Percentiles rank a stretch among this genome's conserved stretches.
Conservation (phyloP, 805 yeast genomes). For the Candida incommunis region DNA sequence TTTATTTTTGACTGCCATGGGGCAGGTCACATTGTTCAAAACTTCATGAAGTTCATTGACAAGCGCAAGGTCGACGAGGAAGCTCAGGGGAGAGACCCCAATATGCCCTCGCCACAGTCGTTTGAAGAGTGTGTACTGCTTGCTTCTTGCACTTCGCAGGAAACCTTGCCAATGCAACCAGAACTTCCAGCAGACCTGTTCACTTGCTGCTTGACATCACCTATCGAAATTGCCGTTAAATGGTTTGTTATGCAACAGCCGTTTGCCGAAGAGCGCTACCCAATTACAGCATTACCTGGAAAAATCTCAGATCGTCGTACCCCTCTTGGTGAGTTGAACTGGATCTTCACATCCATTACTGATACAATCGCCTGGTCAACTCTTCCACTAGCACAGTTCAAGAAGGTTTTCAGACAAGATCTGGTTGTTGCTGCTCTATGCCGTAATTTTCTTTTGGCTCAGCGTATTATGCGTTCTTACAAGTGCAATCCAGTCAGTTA, state of each 20-base stretch:
- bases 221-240: slow-evolving; percentile 83
- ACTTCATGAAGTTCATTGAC: slow-evolving; percentile 80
- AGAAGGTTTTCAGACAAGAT: slow-evolving; percentile 84
- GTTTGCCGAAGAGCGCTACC: slow-evolving; percentile 31
- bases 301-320: slow-evolving; percentile 84
- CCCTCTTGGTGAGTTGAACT: slow-evolving; percentile 87
- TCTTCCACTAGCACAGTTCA: slow-evolving; percentile 74
- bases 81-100: slow-evolving; percentile 39
- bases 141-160: slow-evolving; percentile 84
- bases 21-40: slow-evolving; percentile 85
- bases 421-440: slow-evolving; percentile 92
- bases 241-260: slow-evolving; percentile 70
- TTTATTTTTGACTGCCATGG: slow-evolving; percentile 89
- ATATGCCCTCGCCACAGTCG: slow-evolving; percentile 22
- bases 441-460: slow-evolving; percentile 83
- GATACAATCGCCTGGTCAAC: slow-evolving; percentile 98
- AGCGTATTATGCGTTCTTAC: slow-evolving; percentile 82
- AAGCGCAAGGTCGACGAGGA: slow-evolving; percentile 48
- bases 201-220: slow-evolving; percentile 90
- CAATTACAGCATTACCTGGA: slow-evolving; percentile 39
- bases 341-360: slow-evolving; percentile 97
- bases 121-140: slow-evolving; percentile 82
- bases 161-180: slow-evolving; percentile 81
- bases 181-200: slow-evolving; percentile 91
- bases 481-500: slow-evolving; percentile 92